Percentiles rank a stretch among this genome's conserved stretches.
Conservation (phyloP, 23 red algal species). For the Gracilaria caudata region DNA sequence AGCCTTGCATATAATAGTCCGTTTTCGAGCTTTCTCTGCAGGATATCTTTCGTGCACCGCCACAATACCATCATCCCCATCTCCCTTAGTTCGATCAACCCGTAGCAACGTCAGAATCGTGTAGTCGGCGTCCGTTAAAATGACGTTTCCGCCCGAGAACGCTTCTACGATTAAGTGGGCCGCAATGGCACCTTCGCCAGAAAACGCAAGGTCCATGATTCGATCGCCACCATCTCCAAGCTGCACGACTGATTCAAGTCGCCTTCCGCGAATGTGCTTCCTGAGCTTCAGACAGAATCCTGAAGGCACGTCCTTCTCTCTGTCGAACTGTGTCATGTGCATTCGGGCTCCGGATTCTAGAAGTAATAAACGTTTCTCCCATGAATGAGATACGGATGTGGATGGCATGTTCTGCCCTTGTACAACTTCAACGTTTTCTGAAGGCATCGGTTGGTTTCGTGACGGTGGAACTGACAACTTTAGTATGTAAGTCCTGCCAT, state of each 20-base stretch:
- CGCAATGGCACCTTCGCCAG: slow-evolving; percentile 44
- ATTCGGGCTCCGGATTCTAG: slow-evolving; percentile 90
- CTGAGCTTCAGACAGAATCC: slow-evolving; percentile 96
- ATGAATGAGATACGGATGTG: slow-evolving; percentile 27
- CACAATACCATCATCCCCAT: slow-evolving; percentile 32
- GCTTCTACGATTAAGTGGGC: slow-evolving; percentile 88
- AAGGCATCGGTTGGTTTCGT: not conserved
- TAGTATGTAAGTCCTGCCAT: slow-evolving; percentile 83
- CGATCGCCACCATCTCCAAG: slow-evolving; percentile 85
- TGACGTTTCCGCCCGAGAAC: slow-evolving; percentile 92
- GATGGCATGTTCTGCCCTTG: not conserved
- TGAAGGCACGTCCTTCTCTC: slow-evolving; percentile 87
- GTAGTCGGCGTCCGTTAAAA: slow-evolving; percentile 89
- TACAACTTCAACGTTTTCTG: not conserved
- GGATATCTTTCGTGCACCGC: slow-evolving; percentile 61
- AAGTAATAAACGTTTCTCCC: slow-evolving; percentile 82
- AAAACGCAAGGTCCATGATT: slow-evolving; percentile 86
- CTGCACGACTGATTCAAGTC: slow-evolving; percentile 71
- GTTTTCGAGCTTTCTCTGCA: slow-evolving; percentile 34
- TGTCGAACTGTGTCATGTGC: slow-evolving; percentile 83
- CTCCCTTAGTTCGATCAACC: slow-evolving; percentile 41
- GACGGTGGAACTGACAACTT: slow-evolving; percentile 90
- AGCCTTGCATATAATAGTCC: not conserved
- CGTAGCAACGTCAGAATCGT: slow-evolving; percentile 83
- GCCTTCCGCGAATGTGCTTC: slow-evolving; percentile 91